Conservation (phyloP, 352 stramenopile species). For the Thraustotheca clavata region DNA sequence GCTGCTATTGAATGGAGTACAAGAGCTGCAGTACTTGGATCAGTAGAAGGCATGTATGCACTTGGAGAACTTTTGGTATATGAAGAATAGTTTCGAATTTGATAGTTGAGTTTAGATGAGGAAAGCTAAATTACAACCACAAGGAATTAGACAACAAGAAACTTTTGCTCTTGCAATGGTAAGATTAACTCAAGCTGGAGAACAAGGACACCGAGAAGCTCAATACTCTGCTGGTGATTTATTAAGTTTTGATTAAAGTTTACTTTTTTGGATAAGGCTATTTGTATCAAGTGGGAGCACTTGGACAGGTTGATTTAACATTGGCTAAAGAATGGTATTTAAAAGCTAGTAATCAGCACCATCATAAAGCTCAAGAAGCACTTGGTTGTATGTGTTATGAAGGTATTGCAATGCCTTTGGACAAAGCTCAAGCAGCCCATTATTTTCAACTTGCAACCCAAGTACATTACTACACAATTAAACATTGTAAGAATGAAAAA, state of each 20-base stretch:
- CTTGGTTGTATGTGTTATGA: slow-evolving; percentile 40
- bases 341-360: slow-evolving; percentile 40
- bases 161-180: slow-evolving; percentile 32
- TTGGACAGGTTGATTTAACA: slow-evolving; percentile 19
- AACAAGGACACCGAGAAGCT: slow-evolving; percentile 41
- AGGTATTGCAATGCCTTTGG: slow-evolving; percentile 24
- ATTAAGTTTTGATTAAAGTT: not conserved
- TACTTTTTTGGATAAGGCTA: slow-evolving; percentile 19
- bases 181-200: slow-evolving; percentile 41
- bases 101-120: slow-evolving; percentile 29
- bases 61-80: slow-evolving; percentile 48
- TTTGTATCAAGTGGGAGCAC: slow-evolving; percentile 32
- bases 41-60: slow-evolving; percentile 38
- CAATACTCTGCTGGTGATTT: slow-evolving; percentile 28
- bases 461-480: not conserved
- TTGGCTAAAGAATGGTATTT: slow-evolving; percentile 40
- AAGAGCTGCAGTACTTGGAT: slow-evolving; percentile 30
- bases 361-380: slow-evolving; percentile 40
- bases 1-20: slow-evolving; percentile 46
- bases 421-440: slow-evolving; percentile 47
- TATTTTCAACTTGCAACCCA: slow-evolving; percentile 49
- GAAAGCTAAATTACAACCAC: slow-evolving; percentile 34
- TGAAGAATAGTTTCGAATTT: not conserved
- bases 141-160: slow-evolving; percentile 29
- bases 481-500: not conserved